Evolutionary conservation across 2,329 filamentous ascomycete species (phyloP).

Genomic region (Didymosphaeria variabile): DNA sequence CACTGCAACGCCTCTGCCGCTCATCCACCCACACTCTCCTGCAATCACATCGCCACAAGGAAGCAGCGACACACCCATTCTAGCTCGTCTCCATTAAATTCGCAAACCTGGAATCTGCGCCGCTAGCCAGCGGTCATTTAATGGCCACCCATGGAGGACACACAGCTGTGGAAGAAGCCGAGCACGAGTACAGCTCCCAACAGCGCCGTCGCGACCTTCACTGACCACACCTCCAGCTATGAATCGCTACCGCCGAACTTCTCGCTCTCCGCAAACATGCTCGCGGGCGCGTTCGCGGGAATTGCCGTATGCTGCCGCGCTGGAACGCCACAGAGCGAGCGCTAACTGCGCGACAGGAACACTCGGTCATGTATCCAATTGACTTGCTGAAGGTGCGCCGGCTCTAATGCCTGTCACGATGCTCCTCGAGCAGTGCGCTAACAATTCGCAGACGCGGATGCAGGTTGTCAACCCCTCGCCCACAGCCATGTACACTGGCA

Average conservation of each 20-base stretch:
- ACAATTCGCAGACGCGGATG: constrained; percentile 83
- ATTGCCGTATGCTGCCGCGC: constrained; percentile 75
- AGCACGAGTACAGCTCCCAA: constrained; percentile 50
- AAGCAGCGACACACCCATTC: constrained; percentile 17
- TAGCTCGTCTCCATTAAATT: constrained; percentile 22
- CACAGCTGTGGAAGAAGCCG: constrained; percentile 49
- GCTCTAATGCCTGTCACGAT: constrained; percentile 4
- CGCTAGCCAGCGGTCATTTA: constrained; percentile 47
- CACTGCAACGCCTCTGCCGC: constrained; percentile 26
- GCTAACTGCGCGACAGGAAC: constrained; percentile 71
- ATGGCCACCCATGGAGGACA: constrained; percentile 52
- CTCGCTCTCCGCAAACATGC: constrained; percentile 92
- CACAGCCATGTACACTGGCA: constrained; percentile 83
- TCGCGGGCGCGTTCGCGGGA: constrained; percentile 93
- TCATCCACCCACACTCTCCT: constrained; percentile 9
- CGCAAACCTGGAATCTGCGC: constrained; percentile 48
- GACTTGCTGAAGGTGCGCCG: constrained; percentile 90
- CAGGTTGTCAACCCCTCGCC: constrained; percentile 89
- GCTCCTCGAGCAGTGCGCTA: constrained; percentile 26
- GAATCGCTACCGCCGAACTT: constrained; percentile 95
- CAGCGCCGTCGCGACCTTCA: constrained; percentile 16
- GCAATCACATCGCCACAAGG: constrained; percentile 19
- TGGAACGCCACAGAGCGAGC: constrained; percentile 18
- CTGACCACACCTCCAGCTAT: constrained; percentile 67
- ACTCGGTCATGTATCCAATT: constrained; percentile 98